These are phyloP conservation scores for Myxozyma vanderwaltii DNA, from an alignment of 805 yeast species.

Conservation along the genomic window DNA sequence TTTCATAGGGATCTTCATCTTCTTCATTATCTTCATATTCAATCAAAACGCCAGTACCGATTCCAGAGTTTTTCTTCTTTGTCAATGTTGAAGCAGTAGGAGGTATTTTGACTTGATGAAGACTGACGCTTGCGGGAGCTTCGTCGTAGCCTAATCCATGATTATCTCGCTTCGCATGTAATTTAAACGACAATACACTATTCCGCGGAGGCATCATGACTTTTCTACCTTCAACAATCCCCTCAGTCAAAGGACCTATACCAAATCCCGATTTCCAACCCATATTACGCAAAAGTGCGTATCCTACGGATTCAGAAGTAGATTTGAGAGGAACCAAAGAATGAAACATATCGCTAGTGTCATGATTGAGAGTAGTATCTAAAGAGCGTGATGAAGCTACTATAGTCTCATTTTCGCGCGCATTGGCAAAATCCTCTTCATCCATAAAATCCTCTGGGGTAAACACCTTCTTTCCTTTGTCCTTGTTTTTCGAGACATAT, in stretches of 20 bases:
- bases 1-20: constrained; percentile 32
- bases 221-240: constrained; percentile 47
- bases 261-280: constrained; percentile 88
- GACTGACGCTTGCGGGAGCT: constrained; percentile 2
- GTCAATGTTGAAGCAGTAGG: constrained; percentile 15
- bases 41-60: constrained; percentile 33
- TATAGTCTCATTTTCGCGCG: constrained; percentile 31
- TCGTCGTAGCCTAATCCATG: constrained; percentile 36
- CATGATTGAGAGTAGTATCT: background rate
- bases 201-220: constrained; percentile 34
- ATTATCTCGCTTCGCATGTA: background rate
- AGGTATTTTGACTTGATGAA: background rate
- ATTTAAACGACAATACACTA: background rate
- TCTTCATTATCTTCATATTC: constrained; percentile 37
- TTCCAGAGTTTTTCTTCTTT: constrained; percentile 30
- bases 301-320: constrained; percentile 61
- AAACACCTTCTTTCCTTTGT: constrained; percentile 14
- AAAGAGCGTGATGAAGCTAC: constrained; percentile 18
- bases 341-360: background rate
- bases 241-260: constrained; percentile 69
- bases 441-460: constrained; percentile 42
- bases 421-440: constrained; percentile 40
- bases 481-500: constrained; percentile 35
- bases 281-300: constrained; percentile 65
- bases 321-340: background rate